These are phyloP conservation scores for Vigna radiata DNA, from an alignment of 306 rosid species.

Conservation along the genomic window DNA sequence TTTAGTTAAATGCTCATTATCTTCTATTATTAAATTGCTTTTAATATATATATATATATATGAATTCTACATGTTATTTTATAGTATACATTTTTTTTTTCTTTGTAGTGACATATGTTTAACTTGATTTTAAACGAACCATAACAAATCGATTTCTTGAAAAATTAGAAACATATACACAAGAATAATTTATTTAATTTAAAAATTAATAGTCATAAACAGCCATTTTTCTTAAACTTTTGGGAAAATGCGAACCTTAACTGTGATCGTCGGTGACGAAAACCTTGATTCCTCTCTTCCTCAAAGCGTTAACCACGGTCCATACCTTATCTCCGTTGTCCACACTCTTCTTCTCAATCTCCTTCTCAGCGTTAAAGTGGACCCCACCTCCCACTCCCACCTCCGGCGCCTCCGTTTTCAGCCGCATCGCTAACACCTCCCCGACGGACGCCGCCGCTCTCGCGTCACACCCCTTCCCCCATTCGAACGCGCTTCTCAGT, in stretches of 20 bases:
- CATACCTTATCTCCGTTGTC: constrained; percentile 33
- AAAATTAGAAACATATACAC: too few species aligned
- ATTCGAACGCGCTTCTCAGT: constrained; percentile 45
- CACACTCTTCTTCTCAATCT: constrained; percentile 56
- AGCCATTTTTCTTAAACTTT: neutral
- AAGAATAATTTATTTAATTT: too few species aligned
- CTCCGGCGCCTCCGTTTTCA: constrained; percentile 53
- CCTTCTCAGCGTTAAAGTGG: constrained; percentile 56
- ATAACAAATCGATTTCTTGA: too few species aligned
- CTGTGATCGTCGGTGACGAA: neutral
- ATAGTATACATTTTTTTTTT: too few species aligned
- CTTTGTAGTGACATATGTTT: too few species aligned
- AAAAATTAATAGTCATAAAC: too few species aligned
- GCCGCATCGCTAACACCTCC: constrained; percentile 60
- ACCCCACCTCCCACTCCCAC: constrained; percentile 47
- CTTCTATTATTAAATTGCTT: too few species aligned
- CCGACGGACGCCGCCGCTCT: constrained; percentile 47
- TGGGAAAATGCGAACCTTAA: neutral
- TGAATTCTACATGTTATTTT: too few species aligned
- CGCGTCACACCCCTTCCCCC: constrained; percentile 44
- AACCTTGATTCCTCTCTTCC: constrained; percentile 51
- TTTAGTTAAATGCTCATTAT: too few species aligned
- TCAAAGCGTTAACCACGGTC: constrained; percentile 50
- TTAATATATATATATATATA: too few species aligned
- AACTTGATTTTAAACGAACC: too few species aligned